Conservation (phyloP, 441 rosid species). For the Erodium texanum region DNA sequence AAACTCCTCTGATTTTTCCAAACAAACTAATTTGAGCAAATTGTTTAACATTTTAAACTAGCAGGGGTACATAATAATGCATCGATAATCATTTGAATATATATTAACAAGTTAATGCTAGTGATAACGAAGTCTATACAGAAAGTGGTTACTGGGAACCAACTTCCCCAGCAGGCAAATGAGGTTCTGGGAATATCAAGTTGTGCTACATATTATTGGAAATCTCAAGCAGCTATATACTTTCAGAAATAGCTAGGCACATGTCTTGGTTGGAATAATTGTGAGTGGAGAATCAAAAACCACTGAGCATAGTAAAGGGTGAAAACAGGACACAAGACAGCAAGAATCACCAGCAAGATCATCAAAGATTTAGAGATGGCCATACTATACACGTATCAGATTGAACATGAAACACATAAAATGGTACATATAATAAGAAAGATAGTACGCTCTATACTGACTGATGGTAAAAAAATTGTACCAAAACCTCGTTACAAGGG, state of each 20-base stretch:
- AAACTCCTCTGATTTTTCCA: background rate
- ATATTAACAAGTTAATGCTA: background rate
- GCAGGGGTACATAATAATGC: background rate
- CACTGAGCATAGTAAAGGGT: background rate
- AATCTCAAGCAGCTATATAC: constrained; percentile 4
- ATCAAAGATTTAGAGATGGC: constrained; percentile 3
- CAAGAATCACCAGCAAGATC: background rate
- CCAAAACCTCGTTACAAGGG: background rate
- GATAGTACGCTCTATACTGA: background rate
- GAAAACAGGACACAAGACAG: background rate
- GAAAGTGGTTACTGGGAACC: background rate
- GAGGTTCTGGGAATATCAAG: background rate
- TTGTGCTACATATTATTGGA: background rate
- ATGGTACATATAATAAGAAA: background rate
- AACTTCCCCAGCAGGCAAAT: background rate
- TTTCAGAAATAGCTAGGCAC: background rate
- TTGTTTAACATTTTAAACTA: background rate
- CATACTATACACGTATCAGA: background rate
- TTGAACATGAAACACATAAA: constrained; percentile 6
- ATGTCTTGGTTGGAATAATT: constrained; percentile 8
- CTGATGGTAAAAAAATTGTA: background rate
- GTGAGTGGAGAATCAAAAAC: constrained; percentile 5
- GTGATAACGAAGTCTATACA: background rate
- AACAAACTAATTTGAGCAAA: background rate
- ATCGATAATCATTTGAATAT: background rate